A percentile compares a stretch with the other conserved stretches of the same genome.
These are phyloP conservation scores for Cyclocybe cylindracea DNA, from an alignment of 768 basidiomycete species.

Conservation along the genomic window DNA sequence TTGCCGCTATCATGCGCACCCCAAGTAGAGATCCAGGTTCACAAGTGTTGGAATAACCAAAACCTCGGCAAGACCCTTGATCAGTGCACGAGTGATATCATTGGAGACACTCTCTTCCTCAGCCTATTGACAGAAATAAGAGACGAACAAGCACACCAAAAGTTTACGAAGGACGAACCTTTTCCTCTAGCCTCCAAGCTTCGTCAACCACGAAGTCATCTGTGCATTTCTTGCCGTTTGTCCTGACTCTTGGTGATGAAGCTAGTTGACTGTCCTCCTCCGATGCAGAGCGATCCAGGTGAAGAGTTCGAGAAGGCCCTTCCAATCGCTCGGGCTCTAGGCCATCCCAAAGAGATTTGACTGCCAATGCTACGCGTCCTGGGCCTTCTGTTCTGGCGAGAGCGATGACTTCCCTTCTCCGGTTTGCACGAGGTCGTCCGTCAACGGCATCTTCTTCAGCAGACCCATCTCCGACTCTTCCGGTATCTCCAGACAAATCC, in stretches of 20 bases:
- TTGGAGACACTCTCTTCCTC: conserved; percentile 73
- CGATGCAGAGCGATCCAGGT: conserved; percentile 86
- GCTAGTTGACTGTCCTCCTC: conserved; percentile 32
- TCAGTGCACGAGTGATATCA: conserved; percentile 82
- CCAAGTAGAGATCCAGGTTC: conserved; percentile 92
- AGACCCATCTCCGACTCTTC: conserved; percentile 46
- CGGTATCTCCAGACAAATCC: conserved; percentile 41
- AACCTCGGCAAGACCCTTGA: conserved; percentile 81
- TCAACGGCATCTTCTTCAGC: conserved; percentile 36
- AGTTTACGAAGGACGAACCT: conserved; percentile 45
- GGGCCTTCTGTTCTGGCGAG: conserved; percentile 42
- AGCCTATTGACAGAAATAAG: conserved; percentile 40
- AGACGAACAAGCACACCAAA: not conserved
- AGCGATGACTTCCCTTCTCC: conserved; percentile 40
- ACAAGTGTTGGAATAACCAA: conserved; percentile 80
- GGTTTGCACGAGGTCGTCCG: conserved; percentile 30
- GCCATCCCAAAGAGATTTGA: conserved; percentile 89
- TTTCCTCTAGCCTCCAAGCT: conserved; percentile 83
- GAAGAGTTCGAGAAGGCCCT: conserved; percentile 76
- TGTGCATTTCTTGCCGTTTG: conserved; percentile 40
- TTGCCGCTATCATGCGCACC: conserved; percentile 85
- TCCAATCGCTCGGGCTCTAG: conserved; percentile 79
- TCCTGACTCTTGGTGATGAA: conserved; percentile 28
- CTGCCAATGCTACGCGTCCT: conserved; percentile 76
- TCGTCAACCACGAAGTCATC: conserved; percentile 58